Percentiles rank a stretch among this genome's conserved stretches.
These are phyloP conservation scores for Fusarium gaditjirri DNA, from an alignment of 2,329 filamentous ascomycete genomes.

Conservation along the genomic window DNA sequence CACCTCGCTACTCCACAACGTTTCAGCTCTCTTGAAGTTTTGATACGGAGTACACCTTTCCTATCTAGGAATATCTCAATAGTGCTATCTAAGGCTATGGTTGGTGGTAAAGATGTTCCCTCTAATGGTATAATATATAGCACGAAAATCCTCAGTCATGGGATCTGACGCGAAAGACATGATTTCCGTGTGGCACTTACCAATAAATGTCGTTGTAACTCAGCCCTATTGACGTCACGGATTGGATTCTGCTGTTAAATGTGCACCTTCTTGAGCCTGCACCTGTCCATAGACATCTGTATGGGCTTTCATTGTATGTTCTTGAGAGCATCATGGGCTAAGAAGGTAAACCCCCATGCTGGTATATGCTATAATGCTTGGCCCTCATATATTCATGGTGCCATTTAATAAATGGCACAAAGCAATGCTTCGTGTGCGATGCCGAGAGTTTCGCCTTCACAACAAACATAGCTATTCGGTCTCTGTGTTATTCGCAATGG, in stretches of 20 bases:
- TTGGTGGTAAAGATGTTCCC: not conserved
- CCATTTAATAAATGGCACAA: not conserved
- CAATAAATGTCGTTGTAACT: not conserved
- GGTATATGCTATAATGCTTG: not conserved
- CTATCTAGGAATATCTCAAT: conserved; percentile 7
- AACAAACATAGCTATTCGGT: not conserved
- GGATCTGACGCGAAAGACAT: not conserved
- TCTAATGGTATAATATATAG: not conserved
- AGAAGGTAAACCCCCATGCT: not conserved
- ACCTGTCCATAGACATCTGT: not conserved
- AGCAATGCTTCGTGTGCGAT: not conserved
- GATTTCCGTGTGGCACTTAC: not conserved
- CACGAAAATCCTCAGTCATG: not conserved
- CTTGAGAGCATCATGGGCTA: not conserved
- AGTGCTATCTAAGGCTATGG: not conserved
- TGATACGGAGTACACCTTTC: conserved; percentile 21
- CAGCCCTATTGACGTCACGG: conserved; percentile 3
- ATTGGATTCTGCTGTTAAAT: not conserved
- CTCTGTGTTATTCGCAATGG: not conserved
- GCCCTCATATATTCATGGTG: not conserved
- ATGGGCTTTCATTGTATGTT: not conserved
- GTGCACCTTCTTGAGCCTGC: not conserved
- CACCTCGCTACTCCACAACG: conserved; percentile 31
- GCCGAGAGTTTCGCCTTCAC: not conserved
- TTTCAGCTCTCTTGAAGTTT: conserved; percentile 31